phyloP scores from a whole-genome alignment of 2,329 filamentous ascomycete species.

The Hypoxylon sp. region DNA sequence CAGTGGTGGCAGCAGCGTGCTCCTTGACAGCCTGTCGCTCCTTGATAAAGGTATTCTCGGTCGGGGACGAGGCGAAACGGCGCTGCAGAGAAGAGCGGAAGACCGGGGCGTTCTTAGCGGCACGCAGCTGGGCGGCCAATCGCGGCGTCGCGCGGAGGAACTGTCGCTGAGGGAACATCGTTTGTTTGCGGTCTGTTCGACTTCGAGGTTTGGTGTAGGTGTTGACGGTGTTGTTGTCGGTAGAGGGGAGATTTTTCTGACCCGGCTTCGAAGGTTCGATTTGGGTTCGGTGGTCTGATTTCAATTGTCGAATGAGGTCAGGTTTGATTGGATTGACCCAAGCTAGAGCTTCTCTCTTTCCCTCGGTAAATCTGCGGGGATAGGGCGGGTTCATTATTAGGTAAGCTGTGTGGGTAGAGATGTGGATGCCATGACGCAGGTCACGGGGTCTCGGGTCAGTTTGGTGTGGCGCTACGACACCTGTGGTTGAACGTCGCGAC shows the following conservation, averaged over 20 bases:
- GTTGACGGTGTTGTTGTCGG: conserved; percentile 6
- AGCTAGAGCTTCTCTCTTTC: conserved; percentile 27
- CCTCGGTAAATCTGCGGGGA: conserved; percentile 51
- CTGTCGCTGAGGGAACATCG: conserved; percentile 76
- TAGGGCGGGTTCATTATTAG: conserved; percentile 15
- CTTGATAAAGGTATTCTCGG: conserved; percentile 93
- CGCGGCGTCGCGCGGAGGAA: conserved; percentile 75
- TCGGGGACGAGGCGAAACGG: conserved; percentile 82
- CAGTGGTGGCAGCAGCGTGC: conserved; percentile 86
- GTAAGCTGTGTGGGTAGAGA: not conserved
- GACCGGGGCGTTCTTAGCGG: conserved; percentile 60
- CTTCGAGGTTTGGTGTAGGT: conserved; percentile 11
- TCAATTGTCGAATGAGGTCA: conserved; percentile 50
- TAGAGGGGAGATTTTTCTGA: conserved; percentile 47
- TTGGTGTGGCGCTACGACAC: conserved; percentile 45
- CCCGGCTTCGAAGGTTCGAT: conserved; percentile 65
- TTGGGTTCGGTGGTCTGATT: conserved; percentile 40
- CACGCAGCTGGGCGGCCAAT: conserved; percentile 71
- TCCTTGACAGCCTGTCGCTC: conserved; percentile 92
- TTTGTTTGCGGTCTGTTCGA: conserved; percentile 33
- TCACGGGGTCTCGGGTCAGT: conserved; percentile 53
- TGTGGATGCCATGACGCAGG: conserved; percentile 25
- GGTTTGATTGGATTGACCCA: conserved; percentile 33
- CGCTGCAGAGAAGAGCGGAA: conserved; percentile 74
- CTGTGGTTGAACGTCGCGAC: conserved; percentile 39